Base-by-base conservation (phyloP, 805 yeast genomes). In the Saccharomycopsis amapae region DNA sequence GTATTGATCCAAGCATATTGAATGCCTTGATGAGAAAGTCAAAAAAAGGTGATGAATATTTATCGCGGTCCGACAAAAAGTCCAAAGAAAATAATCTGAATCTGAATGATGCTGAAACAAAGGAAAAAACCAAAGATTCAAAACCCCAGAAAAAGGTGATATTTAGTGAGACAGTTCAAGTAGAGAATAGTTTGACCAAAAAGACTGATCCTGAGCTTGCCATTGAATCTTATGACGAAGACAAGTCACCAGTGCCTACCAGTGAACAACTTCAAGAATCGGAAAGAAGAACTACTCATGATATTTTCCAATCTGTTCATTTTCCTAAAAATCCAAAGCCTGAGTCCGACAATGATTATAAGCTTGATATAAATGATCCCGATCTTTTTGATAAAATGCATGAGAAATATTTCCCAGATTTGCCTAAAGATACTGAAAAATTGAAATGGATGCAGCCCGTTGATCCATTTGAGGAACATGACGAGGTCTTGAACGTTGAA, bases 401-500 rank as follows among this genome's bases (percentile, higher is more conserved):
- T 56, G 83, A 79, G 22, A 85, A 84, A 58, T 90, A 78, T 64
- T 93, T 80, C 64, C 97, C 99, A 1, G 90, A 88, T 53, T 67
- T 93, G 42, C 96, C 96, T 1, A 78, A 70, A 40, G 95, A 93
- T 53, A 75, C 85, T 0, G 79, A 77, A 34, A 83, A 85, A 55
- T 62, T 93, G 46, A 84, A 88, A 49, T 93, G 99, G 99, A 89
- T 89, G 96, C 74, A 81, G 47, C 79, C 85, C 2, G 75, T 81
- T 1, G 68, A 74, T 22, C 70, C 74, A 1, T 51, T 62, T 10
- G 62, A 65, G 20, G 63, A 65, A 0, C 45, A 53, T 0, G 57
- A 53, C 10, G 39, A 56, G 9, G 74, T 83, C 3, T 30, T 46
- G 25, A 38, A 40, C 5, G 28, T 38, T 2, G 62, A 81, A 3